phyloP scores from a whole-genome alignment of 1,284 basidiomycete genomes.

The Flammula alnicola region DNA sequence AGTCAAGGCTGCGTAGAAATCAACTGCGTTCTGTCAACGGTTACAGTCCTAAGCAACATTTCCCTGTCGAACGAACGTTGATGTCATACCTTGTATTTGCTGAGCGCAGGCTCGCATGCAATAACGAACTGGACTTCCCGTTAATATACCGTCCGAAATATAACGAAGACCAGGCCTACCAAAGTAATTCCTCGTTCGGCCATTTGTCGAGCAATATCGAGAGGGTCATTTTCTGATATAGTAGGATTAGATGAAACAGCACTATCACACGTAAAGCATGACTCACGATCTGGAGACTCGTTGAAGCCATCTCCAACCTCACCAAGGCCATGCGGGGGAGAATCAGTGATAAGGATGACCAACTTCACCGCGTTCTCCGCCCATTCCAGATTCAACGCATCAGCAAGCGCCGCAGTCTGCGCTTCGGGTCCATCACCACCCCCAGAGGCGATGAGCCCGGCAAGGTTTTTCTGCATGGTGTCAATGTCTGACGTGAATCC shows the following conservation, averaged over 20 bases:
- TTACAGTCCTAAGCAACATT: neutral
- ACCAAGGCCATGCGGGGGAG: slow-evolving; percentile 81
- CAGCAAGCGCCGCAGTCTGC: slow-evolving; percentile 82
- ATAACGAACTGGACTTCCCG: slow-evolving; percentile 32
- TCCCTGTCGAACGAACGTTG: neutral
- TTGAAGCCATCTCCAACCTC: slow-evolving; percentile 32
- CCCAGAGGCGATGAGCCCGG: slow-evolving; percentile 75
- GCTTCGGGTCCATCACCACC: slow-evolving; percentile 93
- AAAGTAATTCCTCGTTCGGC: slow-evolving; percentile 32
- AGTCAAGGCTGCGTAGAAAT: slow-evolving; percentile 31
- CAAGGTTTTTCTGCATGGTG: slow-evolving; percentile 73
- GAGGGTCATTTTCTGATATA: slow-evolving; percentile 29
- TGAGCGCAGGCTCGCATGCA: slow-evolving; percentile 32
- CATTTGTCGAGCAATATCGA: slow-evolving; percentile 31
- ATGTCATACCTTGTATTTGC: slow-evolving; percentile 21
- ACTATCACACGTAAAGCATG: neutral
- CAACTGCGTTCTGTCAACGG: slow-evolving; percentile 25
- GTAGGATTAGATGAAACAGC: neutral
- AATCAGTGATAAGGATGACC: slow-evolving; percentile 85
- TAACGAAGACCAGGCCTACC: slow-evolving; percentile 15
- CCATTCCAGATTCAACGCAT: slow-evolving; percentile 79
- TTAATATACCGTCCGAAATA: neutral
- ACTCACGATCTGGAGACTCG: slow-evolving; percentile 32
- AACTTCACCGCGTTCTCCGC: slow-evolving; percentile 79
- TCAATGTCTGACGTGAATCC: slow-evolving; percentile 81